Evolutionary conservation across 1,284 basidiomycete species (phyloP).

Genomic region (Cryptococcus sp.): DNA sequence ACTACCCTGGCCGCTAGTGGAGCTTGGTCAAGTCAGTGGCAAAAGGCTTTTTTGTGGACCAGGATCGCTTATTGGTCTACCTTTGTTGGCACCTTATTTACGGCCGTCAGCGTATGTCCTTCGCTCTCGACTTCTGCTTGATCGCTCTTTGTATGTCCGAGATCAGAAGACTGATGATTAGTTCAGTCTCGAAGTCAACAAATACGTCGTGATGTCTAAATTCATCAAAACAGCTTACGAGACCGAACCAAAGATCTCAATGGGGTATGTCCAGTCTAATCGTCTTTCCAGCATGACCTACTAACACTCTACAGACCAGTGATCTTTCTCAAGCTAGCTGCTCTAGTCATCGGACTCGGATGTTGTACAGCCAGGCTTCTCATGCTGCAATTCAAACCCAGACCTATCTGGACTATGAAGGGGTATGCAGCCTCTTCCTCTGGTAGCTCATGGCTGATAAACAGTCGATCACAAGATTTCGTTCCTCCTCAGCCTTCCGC

Average conservation of each 20-base stretch:
- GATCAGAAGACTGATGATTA: slow-evolving; percentile 3
- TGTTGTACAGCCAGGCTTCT: slow-evolving; percentile 13
- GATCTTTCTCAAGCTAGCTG: slow-evolving; percentile 26
- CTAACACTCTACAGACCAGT: slow-evolving; percentile 11
- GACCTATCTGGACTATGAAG: slow-evolving; percentile 27
- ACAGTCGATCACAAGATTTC: background rate
- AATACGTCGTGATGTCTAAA: slow-evolving; percentile 10
- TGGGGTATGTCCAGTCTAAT: slow-evolving; percentile 19
- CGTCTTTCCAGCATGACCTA: background rate
- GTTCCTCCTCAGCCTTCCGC: slow-evolving; percentile 5
- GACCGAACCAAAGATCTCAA: slow-evolving; percentile 10
- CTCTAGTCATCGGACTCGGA: slow-evolving; percentile 17
- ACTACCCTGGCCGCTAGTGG: slow-evolving; percentile 30
- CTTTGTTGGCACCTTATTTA: slow-evolving; percentile 13
- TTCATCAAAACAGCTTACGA: slow-evolving; percentile 8
- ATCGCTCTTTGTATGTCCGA: background rate
- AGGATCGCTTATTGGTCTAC: slow-evolving; percentile 15
- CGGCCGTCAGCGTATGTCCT: slow-evolving; percentile 23
- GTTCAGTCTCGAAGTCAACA: slow-evolving; percentile 21
- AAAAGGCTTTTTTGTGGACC: slow-evolving; percentile 22
- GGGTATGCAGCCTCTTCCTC: background rate
- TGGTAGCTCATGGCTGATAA: background rate
- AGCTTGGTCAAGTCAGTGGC: slow-evolving; percentile 15
- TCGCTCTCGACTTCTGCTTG: background rate
- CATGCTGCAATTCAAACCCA: slow-evolving; percentile 16